A percentile compares a stretch with the other conserved stretches of the same genome.
phyloP scores from a whole-genome alignment of 371 early-diverging fungal genomes.

The Mucor racemosus region DNA sequence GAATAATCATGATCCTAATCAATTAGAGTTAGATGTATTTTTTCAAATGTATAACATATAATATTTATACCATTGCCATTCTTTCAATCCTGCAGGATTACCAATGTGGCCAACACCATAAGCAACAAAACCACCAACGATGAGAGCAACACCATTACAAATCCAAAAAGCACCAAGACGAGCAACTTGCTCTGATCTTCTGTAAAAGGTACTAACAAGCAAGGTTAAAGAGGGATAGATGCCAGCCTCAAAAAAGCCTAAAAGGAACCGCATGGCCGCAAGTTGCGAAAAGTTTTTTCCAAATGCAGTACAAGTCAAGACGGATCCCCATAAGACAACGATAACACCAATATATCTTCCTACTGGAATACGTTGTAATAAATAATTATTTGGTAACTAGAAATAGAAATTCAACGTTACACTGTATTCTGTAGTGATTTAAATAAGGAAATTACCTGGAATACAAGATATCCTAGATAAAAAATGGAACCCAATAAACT shows the following conservation, averaged over 20 bases:
- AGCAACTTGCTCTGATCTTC: conserved; percentile 42
- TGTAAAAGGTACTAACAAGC: conserved; percentile 43
- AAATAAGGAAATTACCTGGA: conserved; percentile 31
- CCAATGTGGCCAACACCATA: conserved; percentile 61
- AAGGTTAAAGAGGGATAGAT: conserved; percentile 37
- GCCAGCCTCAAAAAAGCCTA: conserved; percentile 37
- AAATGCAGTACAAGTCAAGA: conserved; percentile 36
- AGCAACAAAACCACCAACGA: conserved; percentile 66
- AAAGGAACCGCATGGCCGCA: conserved; percentile 44
- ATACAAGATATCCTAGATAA: conserved; percentile 44
- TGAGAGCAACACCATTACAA: conserved; percentile 54
- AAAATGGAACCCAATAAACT: conserved; percentile 43
- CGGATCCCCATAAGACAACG: conserved; percentile 39
- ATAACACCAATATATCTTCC: conserved; percentile 42
- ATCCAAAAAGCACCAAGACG: conserved; percentile 48
- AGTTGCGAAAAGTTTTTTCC: conserved; percentile 40
- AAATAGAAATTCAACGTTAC: background rate
- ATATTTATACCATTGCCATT: conserved; percentile 61
- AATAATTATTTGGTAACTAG: conserved; percentile 48
- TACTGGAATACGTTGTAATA: conserved; percentile 41
- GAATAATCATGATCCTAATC: conserved; percentile 48
- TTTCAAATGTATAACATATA: background rate
- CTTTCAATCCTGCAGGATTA: conserved; percentile 35
- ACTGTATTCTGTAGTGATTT: background rate
- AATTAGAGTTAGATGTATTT: background rate